Percentiles rank a stretch among this genome's conserved stretches.
Evolutionary conservation across 805 yeast genomes (phyloP).

Genomic region (Priceomyces fermenticarens): DNA sequence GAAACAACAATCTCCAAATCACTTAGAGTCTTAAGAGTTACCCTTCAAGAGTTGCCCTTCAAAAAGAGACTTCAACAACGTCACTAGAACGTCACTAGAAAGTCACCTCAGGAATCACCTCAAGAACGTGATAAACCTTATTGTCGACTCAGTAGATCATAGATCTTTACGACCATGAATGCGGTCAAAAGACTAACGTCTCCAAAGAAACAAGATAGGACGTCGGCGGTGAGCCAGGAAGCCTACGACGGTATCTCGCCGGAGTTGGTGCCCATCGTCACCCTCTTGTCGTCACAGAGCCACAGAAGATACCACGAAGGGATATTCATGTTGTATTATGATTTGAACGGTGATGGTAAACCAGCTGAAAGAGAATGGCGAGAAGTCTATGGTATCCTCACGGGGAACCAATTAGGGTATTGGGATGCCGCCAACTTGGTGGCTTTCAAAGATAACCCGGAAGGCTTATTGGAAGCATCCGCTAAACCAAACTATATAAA

Average conservation of each 20-base stretch:
- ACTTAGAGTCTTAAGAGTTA: too few species aligned
- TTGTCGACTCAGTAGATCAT: too few species aligned
- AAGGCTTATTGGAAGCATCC: conserved; percentile 52
- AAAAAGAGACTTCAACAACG: too few species aligned
- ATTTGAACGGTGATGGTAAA: conserved; percentile 78
- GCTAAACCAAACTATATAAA: conserved; percentile 85
- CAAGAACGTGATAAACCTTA: too few species aligned
- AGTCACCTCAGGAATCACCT: too few species aligned
- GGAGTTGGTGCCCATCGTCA: conserved; percentile 66
- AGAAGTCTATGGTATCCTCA: conserved; percentile 87
- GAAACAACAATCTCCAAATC: too few species aligned
- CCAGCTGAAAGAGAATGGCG: conserved; percentile 84
- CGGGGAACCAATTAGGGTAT: conserved; percentile 87
- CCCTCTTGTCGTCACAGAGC: conserved; percentile 68
- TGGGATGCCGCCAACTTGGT: conserved; percentile 81
- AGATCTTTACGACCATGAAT: too few species aligned
- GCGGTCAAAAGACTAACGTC: conserved; percentile 19
- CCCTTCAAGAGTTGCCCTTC: too few species aligned
- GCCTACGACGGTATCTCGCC: conserved; percentile 35
- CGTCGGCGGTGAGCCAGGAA: background rate
- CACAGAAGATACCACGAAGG: conserved; percentile 78
- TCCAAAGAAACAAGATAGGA: conserved; percentile 10
- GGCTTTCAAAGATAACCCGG: conserved; percentile 49
- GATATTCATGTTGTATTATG: conserved; percentile 68
- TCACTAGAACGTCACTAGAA: too few species aligned